phyloP scores from a whole-genome alignment of 306 rosid genomes.

The Fragaria iinumae region DNA sequence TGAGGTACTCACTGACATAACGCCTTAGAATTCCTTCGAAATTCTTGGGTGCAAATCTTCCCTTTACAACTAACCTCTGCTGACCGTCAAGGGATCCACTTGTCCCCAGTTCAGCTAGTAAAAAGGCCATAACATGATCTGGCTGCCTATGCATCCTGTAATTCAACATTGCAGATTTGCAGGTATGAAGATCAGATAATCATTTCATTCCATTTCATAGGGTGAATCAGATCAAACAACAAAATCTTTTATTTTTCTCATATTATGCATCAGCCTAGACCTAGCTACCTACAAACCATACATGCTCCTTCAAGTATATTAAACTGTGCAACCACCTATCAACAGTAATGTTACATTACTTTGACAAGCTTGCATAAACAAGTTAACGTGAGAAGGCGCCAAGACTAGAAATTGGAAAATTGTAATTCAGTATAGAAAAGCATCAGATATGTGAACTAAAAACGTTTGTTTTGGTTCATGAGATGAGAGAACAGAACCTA shows the following conservation, averaged over 20 bases:
- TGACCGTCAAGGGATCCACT: slow-evolving; percentile 99
- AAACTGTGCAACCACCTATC: background rate
- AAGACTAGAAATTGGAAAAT: background rate
- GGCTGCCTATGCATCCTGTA: slow-evolving; percentile 93
- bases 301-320: background rate
- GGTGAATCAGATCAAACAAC: background rate
- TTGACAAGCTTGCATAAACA: background rate
- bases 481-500: background rate
- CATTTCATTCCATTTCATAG: background rate
- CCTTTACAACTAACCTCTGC: slow-evolving; percentile 89
- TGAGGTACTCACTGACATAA: slow-evolving; percentile 60
- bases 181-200: background rate
- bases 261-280: background rate
- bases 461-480: background rate
- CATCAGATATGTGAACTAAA: background rate
- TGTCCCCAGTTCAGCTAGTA: slow-evolving; percentile 92
- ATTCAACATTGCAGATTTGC: background rate
- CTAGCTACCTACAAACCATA: background rate
- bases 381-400: background rate
- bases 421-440: background rate
- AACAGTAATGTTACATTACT: background rate
- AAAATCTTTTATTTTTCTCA: background rate
- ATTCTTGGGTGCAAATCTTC: slow-evolving; percentile 93
- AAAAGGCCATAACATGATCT: slow-evolving; percentile 82
- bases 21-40: slow-evolving; percentile 92